Conservation (phyloP, 305 asterid genomes). For the Withania somnifera region DNA sequence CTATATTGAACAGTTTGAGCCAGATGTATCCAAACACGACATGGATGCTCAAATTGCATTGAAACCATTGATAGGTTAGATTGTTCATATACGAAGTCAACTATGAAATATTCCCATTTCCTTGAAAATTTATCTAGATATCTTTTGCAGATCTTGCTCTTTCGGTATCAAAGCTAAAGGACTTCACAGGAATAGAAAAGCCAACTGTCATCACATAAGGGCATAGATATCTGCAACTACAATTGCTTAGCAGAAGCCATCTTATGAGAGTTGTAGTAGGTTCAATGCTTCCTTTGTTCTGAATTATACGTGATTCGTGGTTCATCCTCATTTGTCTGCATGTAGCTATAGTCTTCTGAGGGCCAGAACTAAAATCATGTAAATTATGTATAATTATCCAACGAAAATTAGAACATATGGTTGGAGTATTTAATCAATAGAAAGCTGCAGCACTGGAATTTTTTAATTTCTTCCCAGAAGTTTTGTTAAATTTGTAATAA, state of each 20-base stretch:
- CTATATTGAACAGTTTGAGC: slow-evolving; percentile 78
- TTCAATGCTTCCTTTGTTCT: slow-evolving; percentile 4
- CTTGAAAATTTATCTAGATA: background rate
- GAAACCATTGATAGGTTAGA: slow-evolving; percentile 68
- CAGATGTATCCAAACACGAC: slow-evolving; percentile 63
- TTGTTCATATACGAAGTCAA: background rate
- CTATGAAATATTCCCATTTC: background rate
- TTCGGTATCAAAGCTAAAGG: slow-evolving; percentile 69
- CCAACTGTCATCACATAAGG: slow-evolving; percentile 86
- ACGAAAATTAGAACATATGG: background rate
- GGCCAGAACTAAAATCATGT: background rate
- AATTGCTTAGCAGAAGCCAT: background rate
- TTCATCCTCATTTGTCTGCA: slow-evolving; percentile 1
- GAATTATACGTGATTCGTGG: background rate
- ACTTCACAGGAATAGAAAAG: slow-evolving; percentile 84
- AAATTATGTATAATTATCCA: background rate
- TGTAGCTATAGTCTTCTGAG: background rate
- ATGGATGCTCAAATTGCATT: slow-evolving; percentile 80
- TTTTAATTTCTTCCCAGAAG: background rate
- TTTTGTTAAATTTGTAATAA: background rate
- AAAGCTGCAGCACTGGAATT: background rate
- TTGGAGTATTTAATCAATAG: background rate
- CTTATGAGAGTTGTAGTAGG: slow-evolving; percentile 15
- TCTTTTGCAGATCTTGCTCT: slow-evolving; percentile 61
- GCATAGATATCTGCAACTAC: background rate